A percentile compares a stretch with the other conserved stretches of the same genome.
Evolutionary conservation across 768 basidiomycete species (phyloP).

Genomic region (Jaapia argillacea): DNA sequence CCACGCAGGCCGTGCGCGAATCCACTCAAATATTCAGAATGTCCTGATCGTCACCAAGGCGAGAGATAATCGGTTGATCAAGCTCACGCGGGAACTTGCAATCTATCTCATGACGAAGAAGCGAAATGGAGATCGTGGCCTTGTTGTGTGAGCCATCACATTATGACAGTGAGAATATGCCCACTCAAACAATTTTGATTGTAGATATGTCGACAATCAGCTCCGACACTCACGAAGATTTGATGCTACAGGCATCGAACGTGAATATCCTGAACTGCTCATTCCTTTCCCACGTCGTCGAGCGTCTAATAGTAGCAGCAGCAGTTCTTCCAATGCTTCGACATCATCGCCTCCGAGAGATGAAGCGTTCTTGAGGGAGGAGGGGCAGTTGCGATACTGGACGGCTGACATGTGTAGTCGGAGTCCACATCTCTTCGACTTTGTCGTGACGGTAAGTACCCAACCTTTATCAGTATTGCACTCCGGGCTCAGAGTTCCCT

Average conservation of each 20-base stretch:
- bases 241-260: conserved; percentile 82
- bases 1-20: conserved; percentile 74
- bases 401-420: conserved; percentile 91
- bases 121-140: conserved; percentile 60
- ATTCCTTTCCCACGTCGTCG: conserved; percentile 66
- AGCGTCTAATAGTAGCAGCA: conserved; percentile 34
- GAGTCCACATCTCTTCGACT: conserved; percentile 90
- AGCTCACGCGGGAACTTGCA: conserved; percentile 87
- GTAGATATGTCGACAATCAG: conserved; percentile 91
- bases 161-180: neutral
- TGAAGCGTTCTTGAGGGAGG: conserved; percentile 29
- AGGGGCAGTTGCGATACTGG: conserved; percentile 96
- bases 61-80: conserved; percentile 91
- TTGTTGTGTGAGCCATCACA: conserved; percentile 63
- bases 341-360: conserved; percentile 33
- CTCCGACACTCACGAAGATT: conserved; percentile 84
- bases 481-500: neutral
- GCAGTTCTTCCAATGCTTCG: conserved; percentile 50
- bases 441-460: conserved; percentile 86
- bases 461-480: neutral
- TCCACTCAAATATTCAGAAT: conserved; percentile 85
- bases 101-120: conserved; percentile 91
- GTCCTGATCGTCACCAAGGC: conserved; percentile 97
- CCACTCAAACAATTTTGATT: conserved; percentile 5
- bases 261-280: conserved; percentile 84